Evolutionary conservation across 257 asterid species (phyloP).

Genomic region (Lycium ferocissimum): DNA sequence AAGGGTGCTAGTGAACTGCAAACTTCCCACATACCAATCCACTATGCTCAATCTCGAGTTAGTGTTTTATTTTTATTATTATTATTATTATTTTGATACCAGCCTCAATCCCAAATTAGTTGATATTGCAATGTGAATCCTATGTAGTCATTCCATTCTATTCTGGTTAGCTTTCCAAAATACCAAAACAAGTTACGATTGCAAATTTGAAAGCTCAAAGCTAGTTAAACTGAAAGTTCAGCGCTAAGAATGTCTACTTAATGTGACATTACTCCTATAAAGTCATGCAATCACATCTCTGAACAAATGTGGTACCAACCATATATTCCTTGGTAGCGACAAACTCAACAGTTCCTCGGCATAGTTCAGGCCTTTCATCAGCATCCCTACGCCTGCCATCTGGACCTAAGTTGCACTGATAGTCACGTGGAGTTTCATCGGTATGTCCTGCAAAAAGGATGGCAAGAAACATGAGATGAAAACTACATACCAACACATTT

Average conservation of each 20-base stretch:
- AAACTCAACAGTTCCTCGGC: slow-evolving; percentile 99
- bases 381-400: slow-evolving; percentile 99
- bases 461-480: not conserved
- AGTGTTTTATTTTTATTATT: not conserved
- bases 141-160: too few species aligned
- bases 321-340: slow-evolving; percentile 90
- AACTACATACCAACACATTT: not conserved
- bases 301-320: slow-evolving; percentile 65
- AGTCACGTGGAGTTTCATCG: slow-evolving; percentile 97
- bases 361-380: slow-evolving; percentile 96
- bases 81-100: not conserved
- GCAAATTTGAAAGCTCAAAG: slow-evolving; percentile 21
- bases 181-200: not conserved
- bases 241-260: not conserved
- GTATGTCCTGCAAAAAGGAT: slow-evolving; percentile 71
- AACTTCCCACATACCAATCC: not conserved
- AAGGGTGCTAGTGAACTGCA: slow-evolving; percentile 14
- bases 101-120: not conserved
- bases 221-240: slow-evolving; percentile 21
- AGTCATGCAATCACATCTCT: slow-evolving; percentile 22
- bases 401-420: slow-evolving; percentile 99
- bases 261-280: not conserved
- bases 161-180: not conserved
- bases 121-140: not conserved
- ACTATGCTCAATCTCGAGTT: not conserved